phyloP scores from a whole-genome alignment of 352 stramenopile species.

The Phytophthora vignae region DNA sequence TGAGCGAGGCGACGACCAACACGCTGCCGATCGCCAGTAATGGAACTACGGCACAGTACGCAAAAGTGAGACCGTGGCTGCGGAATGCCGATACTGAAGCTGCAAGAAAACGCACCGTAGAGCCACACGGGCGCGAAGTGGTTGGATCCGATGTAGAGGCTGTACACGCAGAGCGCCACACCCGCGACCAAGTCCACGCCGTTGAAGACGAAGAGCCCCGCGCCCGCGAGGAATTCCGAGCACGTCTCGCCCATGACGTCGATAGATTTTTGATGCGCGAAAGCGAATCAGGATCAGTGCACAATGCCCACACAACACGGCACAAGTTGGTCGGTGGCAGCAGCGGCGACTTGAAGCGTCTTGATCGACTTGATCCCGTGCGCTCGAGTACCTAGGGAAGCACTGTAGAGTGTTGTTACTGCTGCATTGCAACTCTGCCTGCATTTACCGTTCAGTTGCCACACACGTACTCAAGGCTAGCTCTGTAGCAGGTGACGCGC shows the following conservation, averaged over 20 bases:
- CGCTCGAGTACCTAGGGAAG: too few species aligned
- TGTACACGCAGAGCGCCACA: conserved; percentile 66
- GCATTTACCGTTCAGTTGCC: too few species aligned
- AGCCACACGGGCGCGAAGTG: conserved; percentile 74
- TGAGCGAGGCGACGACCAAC: conserved; percentile 57
- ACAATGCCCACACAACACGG: too few species aligned
- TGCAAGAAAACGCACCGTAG: conserved; percentile 48
- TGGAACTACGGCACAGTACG: conserved; percentile 37
- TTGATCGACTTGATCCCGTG: too few species aligned
- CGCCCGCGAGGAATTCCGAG: conserved; percentile 58
- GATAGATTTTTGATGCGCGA: conserved; percentile 1
- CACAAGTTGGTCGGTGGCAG: too few species aligned
- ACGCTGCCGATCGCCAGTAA: conserved; percentile 63
- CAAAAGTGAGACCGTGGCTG: not conserved
- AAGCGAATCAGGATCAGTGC: not conserved
- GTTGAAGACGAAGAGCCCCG: conserved; percentile 82
- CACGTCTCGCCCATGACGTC: conserved; percentile 36
- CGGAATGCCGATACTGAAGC: not conserved
- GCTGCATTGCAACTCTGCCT: too few species aligned
- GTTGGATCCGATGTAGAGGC: conserved; percentile 72
- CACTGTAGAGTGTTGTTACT: too few species aligned
- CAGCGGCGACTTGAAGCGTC: too few species aligned
- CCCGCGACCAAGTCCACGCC: conserved; percentile 75
- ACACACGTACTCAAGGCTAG: too few species aligned
- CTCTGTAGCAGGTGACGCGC: not conserved